A percentile compares a stretch with the other conserved stretches of the same genome.
Conservation (phyloP, 306 rosid genomes). For the Betula pendula region DNA sequence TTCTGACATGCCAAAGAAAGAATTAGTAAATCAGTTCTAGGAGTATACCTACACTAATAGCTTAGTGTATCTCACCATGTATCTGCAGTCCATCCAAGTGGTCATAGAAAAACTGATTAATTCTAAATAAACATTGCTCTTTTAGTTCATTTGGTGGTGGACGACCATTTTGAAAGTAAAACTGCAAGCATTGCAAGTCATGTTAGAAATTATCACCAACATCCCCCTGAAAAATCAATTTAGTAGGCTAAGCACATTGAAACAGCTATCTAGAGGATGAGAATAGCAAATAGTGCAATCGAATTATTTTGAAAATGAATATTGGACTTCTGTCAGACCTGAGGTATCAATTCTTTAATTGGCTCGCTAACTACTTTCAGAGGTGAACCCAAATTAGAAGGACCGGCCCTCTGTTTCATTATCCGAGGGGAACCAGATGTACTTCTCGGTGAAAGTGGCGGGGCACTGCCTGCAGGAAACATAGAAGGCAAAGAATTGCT, state of each 20-base stretch:
- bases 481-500: conserved; percentile 88
- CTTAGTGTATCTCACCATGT: conserved; percentile 65
- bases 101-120: conserved; percentile 69
- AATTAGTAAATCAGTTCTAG: conserved; percentile 38
- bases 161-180: conserved; percentile 87
- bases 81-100: conserved; percentile 78
- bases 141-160: conserved; percentile 82
- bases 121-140: conserved; percentile 69
- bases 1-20: conserved; percentile 54
- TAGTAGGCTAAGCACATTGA: conserved; percentile 21
- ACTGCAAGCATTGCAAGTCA: conserved; percentile 56
- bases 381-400: conserved; percentile 85
- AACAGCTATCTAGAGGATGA: conserved; percentile 17
- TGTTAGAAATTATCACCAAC: conserved; percentile 24
- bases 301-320: conserved; percentile 7
- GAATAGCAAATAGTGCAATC: conserved; percentile 10
- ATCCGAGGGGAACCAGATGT: conserved; percentile 91
- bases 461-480: conserved; percentile 99
- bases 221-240: conserved; percentile 11
- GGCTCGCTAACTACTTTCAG: conserved; percentile 96
- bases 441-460: conserved; percentile 95
- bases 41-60: conserved; percentile 27
- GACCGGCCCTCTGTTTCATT: conserved; percentile 88
- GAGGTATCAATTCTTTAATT: conserved; percentile 92
- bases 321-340: conserved; percentile 53